Conservation (phyloP, 2,329 filamentous ascomycete species). For the Davidsoniella virescens region DNA sequence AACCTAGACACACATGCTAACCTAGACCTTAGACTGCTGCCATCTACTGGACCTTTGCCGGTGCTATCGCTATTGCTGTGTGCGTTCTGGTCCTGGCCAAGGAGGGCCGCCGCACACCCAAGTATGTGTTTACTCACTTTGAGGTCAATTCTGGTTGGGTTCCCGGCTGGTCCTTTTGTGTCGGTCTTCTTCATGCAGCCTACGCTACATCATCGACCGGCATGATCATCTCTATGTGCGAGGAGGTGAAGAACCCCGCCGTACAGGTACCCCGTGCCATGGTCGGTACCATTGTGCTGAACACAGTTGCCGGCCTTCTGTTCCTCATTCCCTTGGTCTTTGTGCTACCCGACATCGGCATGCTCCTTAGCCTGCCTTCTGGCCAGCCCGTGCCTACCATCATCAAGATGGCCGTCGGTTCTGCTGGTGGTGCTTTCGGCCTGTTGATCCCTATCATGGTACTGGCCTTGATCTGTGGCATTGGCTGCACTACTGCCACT, state of each 20-base stretch:
- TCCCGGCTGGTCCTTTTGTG: conserved; percentile 55
- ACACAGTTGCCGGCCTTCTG: conserved; percentile 48
- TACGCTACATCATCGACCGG: conserved; percentile 62
- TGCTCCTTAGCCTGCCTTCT: conserved; percentile 34
- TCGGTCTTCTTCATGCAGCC: conserved; percentile 55
- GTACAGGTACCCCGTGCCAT: conserved; percentile 58
- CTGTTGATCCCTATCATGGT: conserved; percentile 49
- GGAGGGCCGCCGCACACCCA: conserved; percentile 44
- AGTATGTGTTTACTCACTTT: conserved; percentile 52
- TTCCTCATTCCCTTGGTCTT: conserved; percentile 55
- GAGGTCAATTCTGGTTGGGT: conserved; percentile 53
- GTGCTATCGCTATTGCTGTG: conserved; percentile 48
- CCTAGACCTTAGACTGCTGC: conserved; percentile 43
- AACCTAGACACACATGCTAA: not conserved
- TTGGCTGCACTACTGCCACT: conserved; percentile 52
- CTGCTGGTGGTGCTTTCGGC: conserved; percentile 42
- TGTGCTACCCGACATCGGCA: conserved; percentile 46
- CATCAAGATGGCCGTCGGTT: conserved; percentile 45
- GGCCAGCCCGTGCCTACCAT: conserved; percentile 50
- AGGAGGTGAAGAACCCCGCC: conserved; percentile 50
- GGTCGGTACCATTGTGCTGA: conserved; percentile 50
- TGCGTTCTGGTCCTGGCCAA: conserved; percentile 50
- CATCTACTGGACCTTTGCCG: conserved; percentile 59
- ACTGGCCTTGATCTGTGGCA: conserved; percentile 49
- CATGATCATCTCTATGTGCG: conserved; percentile 69